A percentile compares a stretch with the other conserved stretches of the same genome.
These are phyloP conservation scores for Phytophthora pisi DNA, from an alignment of 352 stramenopile genomes.

Conservation along the genomic window DNA sequence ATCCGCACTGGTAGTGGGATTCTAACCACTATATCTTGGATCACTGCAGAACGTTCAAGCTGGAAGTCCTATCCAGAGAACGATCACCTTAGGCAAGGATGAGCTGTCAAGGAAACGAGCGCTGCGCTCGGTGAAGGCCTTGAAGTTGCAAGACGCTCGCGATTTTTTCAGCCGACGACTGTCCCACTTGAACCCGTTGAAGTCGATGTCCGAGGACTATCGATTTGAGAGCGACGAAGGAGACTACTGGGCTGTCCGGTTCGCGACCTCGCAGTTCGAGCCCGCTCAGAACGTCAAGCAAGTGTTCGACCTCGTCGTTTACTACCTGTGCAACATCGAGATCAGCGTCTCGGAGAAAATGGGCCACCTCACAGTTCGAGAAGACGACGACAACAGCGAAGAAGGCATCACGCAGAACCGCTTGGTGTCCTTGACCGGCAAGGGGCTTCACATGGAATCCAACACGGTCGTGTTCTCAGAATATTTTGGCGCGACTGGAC, in stretches of 20 bases:
- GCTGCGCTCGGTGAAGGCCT: constrained; percentile 22
- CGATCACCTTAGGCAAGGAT: constrained; percentile 27
- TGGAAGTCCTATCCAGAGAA: constrained; percentile 37
- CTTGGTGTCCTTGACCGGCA: constrained; percentile 30
- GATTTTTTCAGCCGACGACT: constrained; percentile 26
- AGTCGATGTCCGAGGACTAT: constrained; percentile 39
- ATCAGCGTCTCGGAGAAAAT: constrained; percentile 47
- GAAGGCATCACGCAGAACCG: constrained; percentile 38
- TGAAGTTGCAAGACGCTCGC: constrained; percentile 30
- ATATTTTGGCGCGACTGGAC: constrained; percentile 13
- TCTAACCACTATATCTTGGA: neutral
- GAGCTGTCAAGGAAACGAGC: constrained; percentile 16
- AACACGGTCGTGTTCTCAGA: constrained; percentile 41
- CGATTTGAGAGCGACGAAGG: constrained; percentile 34
- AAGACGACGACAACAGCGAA: constrained; percentile 37
- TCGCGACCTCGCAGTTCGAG: constrained; percentile 37
- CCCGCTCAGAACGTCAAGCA: constrained; percentile 31
- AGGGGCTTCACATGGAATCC: constrained; percentile 40
- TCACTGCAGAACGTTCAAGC: constrained; percentile 34
- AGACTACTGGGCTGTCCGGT: constrained; percentile 36
- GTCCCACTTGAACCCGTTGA: constrained; percentile 25
- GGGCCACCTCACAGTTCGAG: constrained; percentile 42
- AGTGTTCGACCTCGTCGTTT: constrained; percentile 42
- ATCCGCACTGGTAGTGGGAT: neutral
- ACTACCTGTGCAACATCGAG: constrained; percentile 45